A percentile compares a stretch with the other conserved stretches of the same genome.
phyloP scores from a whole-genome alignment of 352 stramenopile species.

The Globisporangium canariense region DNA sequence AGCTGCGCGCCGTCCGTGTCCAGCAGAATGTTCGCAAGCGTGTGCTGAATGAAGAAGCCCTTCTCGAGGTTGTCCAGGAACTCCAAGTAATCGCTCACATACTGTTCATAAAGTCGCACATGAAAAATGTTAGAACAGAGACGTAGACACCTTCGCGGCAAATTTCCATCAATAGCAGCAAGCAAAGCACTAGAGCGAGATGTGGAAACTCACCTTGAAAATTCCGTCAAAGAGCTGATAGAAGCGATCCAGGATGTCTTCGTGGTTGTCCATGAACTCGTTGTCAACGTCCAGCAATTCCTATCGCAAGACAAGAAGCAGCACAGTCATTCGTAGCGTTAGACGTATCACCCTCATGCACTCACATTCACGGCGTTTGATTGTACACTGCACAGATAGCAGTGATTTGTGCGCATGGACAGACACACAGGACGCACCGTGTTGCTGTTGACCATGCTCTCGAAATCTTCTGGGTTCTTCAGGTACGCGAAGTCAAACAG shows the following conservation, averaged over 20 bases:
- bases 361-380: background rate
- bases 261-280: constrained; percentile 90
- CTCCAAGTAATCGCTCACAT: constrained; percentile 89
- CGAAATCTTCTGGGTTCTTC: constrained; percentile 93
- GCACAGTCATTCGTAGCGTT: background rate
- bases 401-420: background rate
- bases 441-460: constrained; percentile 91
- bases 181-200: background rate
- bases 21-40: constrained; percentile 92
- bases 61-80: constrained; percentile 92
- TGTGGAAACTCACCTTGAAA: constrained; percentile 47
- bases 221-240: constrained; percentile 90
- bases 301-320: constrained; percentile 10
- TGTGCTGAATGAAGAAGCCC: constrained; percentile 96
- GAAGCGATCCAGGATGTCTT: constrained; percentile 82
- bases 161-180: background rate
- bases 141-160: background rate
- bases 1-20: constrained; percentile 93
- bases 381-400: no score
- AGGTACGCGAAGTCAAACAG: constrained; percentile 96
- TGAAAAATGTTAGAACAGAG: constrained; percentile 11
- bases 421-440: constrained; percentile 40
- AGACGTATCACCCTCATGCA: background rate
- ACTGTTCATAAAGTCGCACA: constrained; percentile 36
- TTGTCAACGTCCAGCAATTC: constrained; percentile 89